phyloP scores from a whole-genome alignment of 2,329 filamentous ascomycete species.

The Neopestalotiopsis sp. region DNA sequence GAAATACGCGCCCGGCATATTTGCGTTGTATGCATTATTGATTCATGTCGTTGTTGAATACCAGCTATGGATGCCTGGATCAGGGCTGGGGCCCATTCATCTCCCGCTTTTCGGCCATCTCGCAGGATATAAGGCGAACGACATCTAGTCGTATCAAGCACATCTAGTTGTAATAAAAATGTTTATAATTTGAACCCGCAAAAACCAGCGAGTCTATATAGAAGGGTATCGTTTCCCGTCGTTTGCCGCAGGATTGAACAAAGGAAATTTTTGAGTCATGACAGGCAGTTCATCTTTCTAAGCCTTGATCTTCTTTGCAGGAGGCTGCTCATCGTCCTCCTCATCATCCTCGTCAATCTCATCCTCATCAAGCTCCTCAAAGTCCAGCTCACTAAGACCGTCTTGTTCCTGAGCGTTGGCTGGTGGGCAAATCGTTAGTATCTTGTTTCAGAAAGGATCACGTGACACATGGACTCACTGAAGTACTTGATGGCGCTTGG shows the following conservation, averaged over 20 bases:
- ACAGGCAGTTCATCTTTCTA: neutral
- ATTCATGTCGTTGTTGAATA: too few species aligned
- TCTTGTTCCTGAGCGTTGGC: conserved; percentile 59
- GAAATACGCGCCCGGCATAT: too few species aligned
- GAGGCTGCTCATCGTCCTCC: conserved; percentile 19
- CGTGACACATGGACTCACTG: conserved; percentile 60
- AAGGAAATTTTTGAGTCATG: neutral
- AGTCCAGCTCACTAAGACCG: conserved; percentile 58
- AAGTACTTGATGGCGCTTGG: conserved; percentile 90
- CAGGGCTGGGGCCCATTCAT: too few species aligned
- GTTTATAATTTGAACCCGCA: neutral
- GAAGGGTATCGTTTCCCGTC: conserved; percentile 13
- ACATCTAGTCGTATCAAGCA: neutral
- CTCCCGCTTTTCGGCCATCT: too few species aligned
- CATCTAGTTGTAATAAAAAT: neutral
- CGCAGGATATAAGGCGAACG: too few species aligned
- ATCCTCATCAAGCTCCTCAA: conserved; percentile 50
- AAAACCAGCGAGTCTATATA: neutral
- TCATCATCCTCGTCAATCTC: conserved; percentile 31
- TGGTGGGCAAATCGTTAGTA: conserved; percentile 14
- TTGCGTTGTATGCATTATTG: too few species aligned
- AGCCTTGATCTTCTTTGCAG: conserved; percentile 22
- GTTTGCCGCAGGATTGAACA: neutral
- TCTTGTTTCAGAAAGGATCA: neutral
- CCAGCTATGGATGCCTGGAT: too few species aligned